These are phyloP conservation scores for Pseudocercospora musae DNA, from an alignment of 2,329 filamentous ascomycete species.

Conservation along the genomic window DNA sequence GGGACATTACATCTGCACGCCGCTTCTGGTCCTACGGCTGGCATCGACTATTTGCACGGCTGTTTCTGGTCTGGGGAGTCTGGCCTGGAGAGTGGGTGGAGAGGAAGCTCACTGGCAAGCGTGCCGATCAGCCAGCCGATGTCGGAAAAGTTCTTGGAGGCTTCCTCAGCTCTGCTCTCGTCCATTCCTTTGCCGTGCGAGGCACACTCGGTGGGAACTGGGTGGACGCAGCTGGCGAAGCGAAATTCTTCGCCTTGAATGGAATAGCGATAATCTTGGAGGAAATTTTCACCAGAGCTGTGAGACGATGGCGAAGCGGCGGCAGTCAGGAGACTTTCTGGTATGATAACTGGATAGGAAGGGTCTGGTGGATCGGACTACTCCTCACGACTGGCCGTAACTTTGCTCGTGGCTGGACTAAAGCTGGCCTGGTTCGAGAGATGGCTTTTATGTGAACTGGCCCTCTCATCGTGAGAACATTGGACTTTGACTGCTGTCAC, in stretches of 20 bases:
- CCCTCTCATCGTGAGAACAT: not conserved
- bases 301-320: slow-evolving; percentile 22
- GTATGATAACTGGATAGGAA: slow-evolving; percentile 36
- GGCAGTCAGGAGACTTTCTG: slow-evolving; percentile 22
- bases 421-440: slow-evolving; percentile 41
- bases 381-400: slow-evolving; percentile 42
- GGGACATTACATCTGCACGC: slow-evolving; percentile 41
- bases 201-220: slow-evolving; percentile 40
- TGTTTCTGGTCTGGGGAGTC: slow-evolving; percentile 46
- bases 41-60: slow-evolving; percentile 44
- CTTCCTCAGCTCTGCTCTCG: slow-evolving; percentile 42
- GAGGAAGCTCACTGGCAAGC: slow-evolving; percentile 39
- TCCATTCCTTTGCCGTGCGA: slow-evolving; percentile 42
- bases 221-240: slow-evolving; percentile 32
- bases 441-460: slow-evolving; percentile 33
- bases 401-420: slow-evolving; percentile 45
- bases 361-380: slow-evolving; percentile 42
- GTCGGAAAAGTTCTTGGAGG: slow-evolving; percentile 45
- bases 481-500: not conserved
- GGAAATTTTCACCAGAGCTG: slow-evolving; percentile 25
- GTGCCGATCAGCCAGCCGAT: slow-evolving; percentile 37
- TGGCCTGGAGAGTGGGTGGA: slow-evolving; percentile 47
- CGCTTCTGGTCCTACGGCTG: slow-evolving; percentile 46
- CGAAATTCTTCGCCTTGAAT: slow-evolving; percentile 34
- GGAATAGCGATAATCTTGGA: slow-evolving; percentile 32